Base-by-base conservation (phyloP, 257 asterid genomes). In the Solanum sparsipilum region DNA sequence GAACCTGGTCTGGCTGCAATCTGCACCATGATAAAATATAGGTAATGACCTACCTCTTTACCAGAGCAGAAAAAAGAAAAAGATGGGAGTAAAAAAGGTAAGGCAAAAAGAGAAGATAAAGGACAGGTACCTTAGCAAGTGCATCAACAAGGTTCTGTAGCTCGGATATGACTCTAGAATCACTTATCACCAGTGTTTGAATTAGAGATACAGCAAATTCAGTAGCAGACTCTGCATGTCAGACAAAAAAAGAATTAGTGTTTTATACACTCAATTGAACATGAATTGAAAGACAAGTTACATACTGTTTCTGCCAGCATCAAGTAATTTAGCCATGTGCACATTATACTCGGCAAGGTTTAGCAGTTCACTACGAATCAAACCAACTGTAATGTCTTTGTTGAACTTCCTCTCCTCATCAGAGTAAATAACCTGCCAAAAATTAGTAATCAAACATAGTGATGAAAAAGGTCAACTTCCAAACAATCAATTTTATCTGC, bases 1-100 rank as follows among this genome's bases (percentile, higher is more conserved):
- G 98, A 95, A 78, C 98, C 99, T 89, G 99, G 99, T 91, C 99
- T 94, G 88, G 98, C 94, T 27, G 99, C 99, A 88, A 97, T 92
- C 99, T 97, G 95, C 76, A 27, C 90, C 72, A 71, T 67, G 29
- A 25, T 38, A 68, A 89, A 90, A 46, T 32, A 70, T 31, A 29
- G 31, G 83, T 39, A 44, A 44, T 38, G 31, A 10, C 84, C 73
- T 56, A 52, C 39, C 48, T 35, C 70, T 16, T 83, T 63, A 58
- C 23, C 38, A 71, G 29, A 74, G 78, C 90, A 52, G 70, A 58
- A 46, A 21, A 56, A 68, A 85, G 71, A 75, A 23, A 74, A 23
- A 15, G 9, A 25, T 3, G 25, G 68, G 39, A 29, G 68, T 38
- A n/a, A 20, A 72, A 87, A 71, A 86, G 86, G 68, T 60, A 67